A percentile compares a stretch with the other conserved stretches of the same genome.
Evolutionary conservation across 371 early-diverging fungal species (phyloP).

Genomic region (Mucor plumbeus): DNA sequence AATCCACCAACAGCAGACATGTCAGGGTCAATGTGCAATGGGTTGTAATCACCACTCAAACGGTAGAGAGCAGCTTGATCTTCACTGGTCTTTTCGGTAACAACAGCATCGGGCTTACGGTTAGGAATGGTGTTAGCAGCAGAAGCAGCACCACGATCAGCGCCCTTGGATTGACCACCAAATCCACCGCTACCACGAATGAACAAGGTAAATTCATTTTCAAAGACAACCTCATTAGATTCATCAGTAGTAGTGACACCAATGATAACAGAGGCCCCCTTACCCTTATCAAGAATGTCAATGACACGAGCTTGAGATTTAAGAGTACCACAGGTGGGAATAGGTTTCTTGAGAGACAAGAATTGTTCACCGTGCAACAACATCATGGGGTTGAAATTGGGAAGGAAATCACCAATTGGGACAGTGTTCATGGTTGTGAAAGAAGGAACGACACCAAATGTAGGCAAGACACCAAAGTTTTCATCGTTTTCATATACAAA

Average conservation of each 20-base stretch:
- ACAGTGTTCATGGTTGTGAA: slow-evolving; percentile 71
- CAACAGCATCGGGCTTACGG: slow-evolving; percentile 83
- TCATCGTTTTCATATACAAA: slow-evolving; percentile 90
- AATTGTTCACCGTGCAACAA: slow-evolving; percentile 98
- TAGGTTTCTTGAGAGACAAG: slow-evolving; percentile 81
- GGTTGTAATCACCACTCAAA: slow-evolving; percentile 86
- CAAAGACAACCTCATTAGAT: slow-evolving; percentile 76
- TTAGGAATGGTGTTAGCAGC: slow-evolving; percentile 74
- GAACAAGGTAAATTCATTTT: slow-evolving; percentile 91
- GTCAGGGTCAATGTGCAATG: slow-evolving; percentile 95
- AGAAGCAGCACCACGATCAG: slow-evolving; percentile 81
- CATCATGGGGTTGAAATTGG: slow-evolving; percentile 96
- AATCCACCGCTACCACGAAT: slow-evolving; percentile 93
- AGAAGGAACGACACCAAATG: slow-evolving; percentile 91
- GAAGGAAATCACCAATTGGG: slow-evolving; percentile 79
- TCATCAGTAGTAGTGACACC: slow-evolving; percentile 85
- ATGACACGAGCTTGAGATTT: slow-evolving; percentile 78
- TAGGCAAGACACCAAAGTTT: slow-evolving; percentile 85
- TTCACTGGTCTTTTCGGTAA: slow-evolving; percentile 83
- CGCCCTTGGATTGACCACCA: slow-evolving; percentile 81
- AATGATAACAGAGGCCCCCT: slow-evolving; percentile 84
- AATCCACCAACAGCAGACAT: slow-evolving; percentile 95
- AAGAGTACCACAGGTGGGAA: slow-evolving; percentile 84
- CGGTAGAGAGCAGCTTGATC: slow-evolving; percentile 97
- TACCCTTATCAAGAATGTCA: slow-evolving; percentile 96